Conservation (phyloP, 1,139 yeast species). For the Geotrichum restrictum region DNA sequence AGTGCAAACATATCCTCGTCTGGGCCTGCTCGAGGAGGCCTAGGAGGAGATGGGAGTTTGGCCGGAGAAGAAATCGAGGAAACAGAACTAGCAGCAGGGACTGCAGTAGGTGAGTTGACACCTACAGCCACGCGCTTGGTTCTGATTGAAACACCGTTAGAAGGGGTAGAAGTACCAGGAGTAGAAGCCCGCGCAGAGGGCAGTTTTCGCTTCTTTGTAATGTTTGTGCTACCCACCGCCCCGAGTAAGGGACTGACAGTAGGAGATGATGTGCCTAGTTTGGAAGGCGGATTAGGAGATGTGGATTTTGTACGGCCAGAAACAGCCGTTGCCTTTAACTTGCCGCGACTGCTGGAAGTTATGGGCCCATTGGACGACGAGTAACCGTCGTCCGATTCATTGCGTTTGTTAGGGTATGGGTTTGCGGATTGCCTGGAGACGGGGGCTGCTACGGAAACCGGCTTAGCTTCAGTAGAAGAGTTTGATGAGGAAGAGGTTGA, state of each 20-base stretch:
- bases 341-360: conserved; percentile 6
- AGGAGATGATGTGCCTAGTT: not conserved
- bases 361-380: conserved; percentile 5
- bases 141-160: conserved; percentile 1
- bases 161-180: not conserved
- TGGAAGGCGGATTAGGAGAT: not conserved
- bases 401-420: not conserved
- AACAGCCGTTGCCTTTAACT: not conserved
- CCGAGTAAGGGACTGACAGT: not conserved
- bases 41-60: conserved; percentile 10
- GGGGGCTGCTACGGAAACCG: not conserved
- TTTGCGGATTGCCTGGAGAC: not conserved
- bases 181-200: conserved; percentile 1
- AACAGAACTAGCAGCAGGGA: conserved; percentile 10
- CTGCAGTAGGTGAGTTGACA: conserved; percentile 9
- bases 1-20: conserved; percentile 36
- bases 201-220: not conserved
- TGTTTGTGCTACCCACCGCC: not conserved
- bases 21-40: conserved; percentile 7
- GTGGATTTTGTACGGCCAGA: conserved; percentile 1
- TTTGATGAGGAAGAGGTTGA: conserved; percentile 7
- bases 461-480: not conserved
- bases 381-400: conserved; percentile 2
- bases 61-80: conserved; percentile 8
- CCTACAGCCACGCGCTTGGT: conserved; percentile 9